Percentiles rank a stretch among this genome's conserved stretches.
Evolutionary conservation across 192 early-diverging fungal genomes (phyloP).

Genomic region (Spizellomyces punctatus): DNA sequence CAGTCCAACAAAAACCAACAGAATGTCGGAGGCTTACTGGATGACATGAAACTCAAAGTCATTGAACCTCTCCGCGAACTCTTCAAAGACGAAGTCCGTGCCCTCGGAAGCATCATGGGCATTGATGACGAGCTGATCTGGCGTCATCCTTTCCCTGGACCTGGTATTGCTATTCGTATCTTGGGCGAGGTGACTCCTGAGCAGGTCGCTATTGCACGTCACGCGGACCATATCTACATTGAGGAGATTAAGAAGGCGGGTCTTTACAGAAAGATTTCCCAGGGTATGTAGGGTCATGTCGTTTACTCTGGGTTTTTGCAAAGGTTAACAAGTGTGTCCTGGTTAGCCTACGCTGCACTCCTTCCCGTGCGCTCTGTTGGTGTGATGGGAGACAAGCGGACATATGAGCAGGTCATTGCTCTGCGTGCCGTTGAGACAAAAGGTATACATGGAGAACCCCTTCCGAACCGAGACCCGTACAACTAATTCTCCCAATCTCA

Average conservation of each 20-base stretch:
- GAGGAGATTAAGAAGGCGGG: slow-evolving; percentile 98
- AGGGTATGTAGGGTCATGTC: slow-evolving; percentile 45
- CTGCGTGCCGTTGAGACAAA: slow-evolving; percentile 94
- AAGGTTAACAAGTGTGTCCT: slow-evolving; percentile 2
- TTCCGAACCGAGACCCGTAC: slow-evolving; percentile 28
- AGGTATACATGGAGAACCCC: too few relatives aligned
- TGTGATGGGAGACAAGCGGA: slow-evolving; percentile 99
- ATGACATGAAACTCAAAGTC: slow-evolving; percentile 97
- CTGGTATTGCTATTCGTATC: slow-evolving; percentile 97
- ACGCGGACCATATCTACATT: slow-evolving; percentile 97
- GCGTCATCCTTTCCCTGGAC: slow-evolving; percentile 99
- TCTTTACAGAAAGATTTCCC: slow-evolving; percentile 94
- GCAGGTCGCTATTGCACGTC: slow-evolving; percentile 93
- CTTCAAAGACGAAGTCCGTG: slow-evolving; percentile 99
- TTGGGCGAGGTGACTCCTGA: slow-evolving; percentile 92
- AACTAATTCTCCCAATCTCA: not conserved
- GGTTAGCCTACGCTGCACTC: slow-evolving; percentile 87
- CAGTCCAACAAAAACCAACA: slow-evolving; percentile 3
- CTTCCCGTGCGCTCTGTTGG: slow-evolving; percentile 95
- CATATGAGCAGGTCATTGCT: slow-evolving; percentile 98
- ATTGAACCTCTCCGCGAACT: slow-evolving; percentile 98
- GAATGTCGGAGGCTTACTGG: slow-evolving; percentile 95
- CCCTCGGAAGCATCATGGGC: slow-evolving; percentile 85
- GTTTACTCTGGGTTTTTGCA: not conserved
- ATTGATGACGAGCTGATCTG: slow-evolving; percentile 95